phyloP scores from a whole-genome alignment of 108 stramenopile genomes.

The Nannochloropsis gaditana region DNA sequence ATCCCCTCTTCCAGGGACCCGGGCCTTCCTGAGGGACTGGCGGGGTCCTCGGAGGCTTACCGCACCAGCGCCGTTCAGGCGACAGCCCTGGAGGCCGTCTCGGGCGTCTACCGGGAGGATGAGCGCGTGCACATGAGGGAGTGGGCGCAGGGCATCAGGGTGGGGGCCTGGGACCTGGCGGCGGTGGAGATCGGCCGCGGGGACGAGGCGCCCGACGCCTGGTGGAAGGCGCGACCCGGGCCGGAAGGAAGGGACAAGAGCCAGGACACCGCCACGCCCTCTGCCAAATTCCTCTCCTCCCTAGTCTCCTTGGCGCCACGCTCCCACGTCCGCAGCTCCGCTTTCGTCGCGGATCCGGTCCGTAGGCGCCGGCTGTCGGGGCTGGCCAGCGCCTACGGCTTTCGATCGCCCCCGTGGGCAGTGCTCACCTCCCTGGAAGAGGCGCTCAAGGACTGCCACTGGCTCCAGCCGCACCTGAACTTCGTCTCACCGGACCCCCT shows the following conservation, averaged over 20 bases:
- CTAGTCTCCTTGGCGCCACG: conserved; percentile 16
- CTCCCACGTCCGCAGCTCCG: not conserved
- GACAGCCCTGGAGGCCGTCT: not conserved
- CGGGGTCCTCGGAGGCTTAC: not conserved
- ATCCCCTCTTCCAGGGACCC: not conserved
- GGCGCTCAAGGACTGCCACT: not conserved
- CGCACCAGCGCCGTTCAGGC: not conserved
- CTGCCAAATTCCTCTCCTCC: not conserved
- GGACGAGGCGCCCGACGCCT: no score
- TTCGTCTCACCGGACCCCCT: not conserved
- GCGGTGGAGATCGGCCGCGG: not conserved
- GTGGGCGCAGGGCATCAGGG: not conserved
- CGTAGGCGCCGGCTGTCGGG: not conserved
- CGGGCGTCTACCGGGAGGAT: not conserved
- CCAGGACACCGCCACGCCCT: not conserved
- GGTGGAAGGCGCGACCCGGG: not conserved
- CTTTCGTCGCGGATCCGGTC: not conserved
- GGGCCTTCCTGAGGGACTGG: not conserved
- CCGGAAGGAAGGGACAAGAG: not conserved
- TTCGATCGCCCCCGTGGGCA: not conserved
- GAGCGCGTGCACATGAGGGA: not conserved
- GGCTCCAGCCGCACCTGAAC: not conserved
- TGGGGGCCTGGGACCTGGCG: conserved; percentile 14
- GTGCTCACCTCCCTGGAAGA: not conserved
- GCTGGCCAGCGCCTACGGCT: not conserved